Base-by-base conservation (phyloP, 345 rosid genomes). In the Clarkia xantiana region DNA sequence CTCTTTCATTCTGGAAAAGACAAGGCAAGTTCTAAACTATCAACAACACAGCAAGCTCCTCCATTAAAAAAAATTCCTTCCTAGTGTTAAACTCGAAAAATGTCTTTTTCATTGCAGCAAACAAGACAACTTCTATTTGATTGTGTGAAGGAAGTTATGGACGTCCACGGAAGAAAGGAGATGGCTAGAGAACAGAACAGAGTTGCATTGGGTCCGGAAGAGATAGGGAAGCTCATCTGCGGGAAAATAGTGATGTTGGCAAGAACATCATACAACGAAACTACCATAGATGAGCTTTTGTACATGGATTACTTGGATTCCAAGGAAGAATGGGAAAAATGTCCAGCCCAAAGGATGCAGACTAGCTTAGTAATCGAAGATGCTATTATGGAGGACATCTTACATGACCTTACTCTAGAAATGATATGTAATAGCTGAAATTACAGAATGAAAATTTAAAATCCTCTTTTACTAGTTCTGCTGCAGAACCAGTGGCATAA, bases 101-200 rank as follows among this genome's bases (percentile, higher is more conserved):
- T 29, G 5, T 7, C 8, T 22, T 29, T 29, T 29, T 29, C 36
- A 29, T 29, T 74, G 58, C 70, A 66, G 54, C 78, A 71, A 49
- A 67, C 70, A 40, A 65, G 47, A 55, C 84, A 61, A 53, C 79
- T 77, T 19, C 55, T 77, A 42, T 68, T 72, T 34, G 81, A 77
- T 36, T 77, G 71, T 18, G 67, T 69, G 17, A 68, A 67, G 45
- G 84, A 77, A 56, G 55, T 57, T 15, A 55, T 75, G 11, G 63
- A 67, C 42, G 65, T 45, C 29, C 68, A 56, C 10, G 60, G 45
- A 16, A 62, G 51, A 40, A 60, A 62, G 42, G 55, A 44, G 40
- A 57, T 22, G 13, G 61, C 41, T 5, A 22, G 42, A 25, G 19
- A 6, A 42, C 12, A 18, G 39, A 42, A 42, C 9, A 42, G 2